Base-by-base conservation (phyloP, 106 monocot species). In the Allium cepa region DNA sequence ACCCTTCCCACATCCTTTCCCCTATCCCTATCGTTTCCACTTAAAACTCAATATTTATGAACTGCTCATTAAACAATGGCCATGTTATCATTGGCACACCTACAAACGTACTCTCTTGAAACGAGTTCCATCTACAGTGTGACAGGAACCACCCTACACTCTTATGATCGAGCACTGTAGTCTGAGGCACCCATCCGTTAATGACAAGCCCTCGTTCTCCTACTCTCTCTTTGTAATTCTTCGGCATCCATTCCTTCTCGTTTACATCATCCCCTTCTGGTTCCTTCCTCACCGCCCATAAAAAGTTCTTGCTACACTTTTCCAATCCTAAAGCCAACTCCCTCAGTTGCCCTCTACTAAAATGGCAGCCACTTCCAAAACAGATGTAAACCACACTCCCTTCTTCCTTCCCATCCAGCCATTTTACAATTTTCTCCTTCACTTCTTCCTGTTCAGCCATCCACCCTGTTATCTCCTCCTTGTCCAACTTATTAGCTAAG, bases 71-170 rank as follows among this genome's bases (percentile, higher is more conserved):
- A 18, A 65, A 48, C 49, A 65, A 22, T 18, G 65, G 49, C 65
- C 65, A 65, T 12, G 65, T 65, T 17, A 65, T 13, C 49, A 50
- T 18, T 11, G 65, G 17, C 49, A 65, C 65, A 7, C 65, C 49
- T 0, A 49, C 65, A 15, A 0, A 49, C 17, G 12, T 22, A 15
- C 10, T 10, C 49, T 65, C 65, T 46, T 49, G 47, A 15, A 65
- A 18, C 63, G 89, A 89, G 72, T 85, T 85, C 89, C 89, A 90
- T 3, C 89, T 85, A 68, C 82, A 82, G 47, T 89, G 88, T 11
- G 79, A 79, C 52, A 89, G 28, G 64, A 85, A 89, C 62, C 62
- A 88, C 5, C 88, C 92, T 45, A 88, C 76, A 3, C 85, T 76
- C 27, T 8, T 17, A 59, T 90, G 83, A 3, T 49, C 69, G 56